phyloP scores from a whole-genome alignment of 1,284 basidiomycete genomes.

The Coriolopsis trogii region DNA sequence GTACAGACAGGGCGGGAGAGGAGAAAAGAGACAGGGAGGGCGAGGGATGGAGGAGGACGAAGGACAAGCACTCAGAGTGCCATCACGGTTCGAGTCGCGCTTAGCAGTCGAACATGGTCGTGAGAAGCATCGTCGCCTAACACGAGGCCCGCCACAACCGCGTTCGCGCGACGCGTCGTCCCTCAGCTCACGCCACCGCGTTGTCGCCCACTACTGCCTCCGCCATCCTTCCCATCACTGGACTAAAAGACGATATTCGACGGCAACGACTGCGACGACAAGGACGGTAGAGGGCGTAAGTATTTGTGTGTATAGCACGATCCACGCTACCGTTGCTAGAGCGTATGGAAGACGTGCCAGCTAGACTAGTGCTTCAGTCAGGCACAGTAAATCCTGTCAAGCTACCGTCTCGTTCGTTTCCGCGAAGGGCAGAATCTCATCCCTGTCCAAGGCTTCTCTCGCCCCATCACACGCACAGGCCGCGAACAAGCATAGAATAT shows the following conservation, averaged over 20 bases:
- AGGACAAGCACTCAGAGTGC: slow-evolving; percentile 2
- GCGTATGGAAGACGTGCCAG: too few species aligned
- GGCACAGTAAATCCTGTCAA: too few species aligned
- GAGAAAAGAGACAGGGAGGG: slow-evolving; percentile 11
- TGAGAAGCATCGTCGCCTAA: slow-evolving; percentile 25
- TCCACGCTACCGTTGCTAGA: too few species aligned
- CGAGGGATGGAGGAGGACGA: slow-evolving; percentile 10
- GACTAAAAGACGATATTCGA: too few species aligned
- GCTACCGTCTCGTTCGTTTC: too few species aligned
- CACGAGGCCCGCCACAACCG: slow-evolving; percentile 20
- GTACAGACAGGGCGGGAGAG: slow-evolving; percentile 24
- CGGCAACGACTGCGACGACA: neutral
- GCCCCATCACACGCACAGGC: too few species aligned
- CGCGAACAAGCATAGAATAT: too few species aligned
- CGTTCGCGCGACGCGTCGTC: slow-evolving; percentile 18
- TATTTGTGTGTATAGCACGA: too few species aligned
- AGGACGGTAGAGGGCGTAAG: too few species aligned
- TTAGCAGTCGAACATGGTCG: slow-evolving; percentile 26
- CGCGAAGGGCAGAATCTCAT: too few species aligned
- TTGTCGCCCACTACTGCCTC: slow-evolving; percentile 7
- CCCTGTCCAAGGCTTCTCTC: too few species aligned
- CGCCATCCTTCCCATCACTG: slow-evolving; percentile 11
- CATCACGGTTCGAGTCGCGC: slow-evolving; percentile 21
- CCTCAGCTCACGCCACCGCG: slow-evolving; percentile 22
- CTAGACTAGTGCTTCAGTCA: too few species aligned